Evolutionary conservation across 768 basidiomycete species (phyloP).

Genomic region (Macrolepiota albuminosa): DNA sequence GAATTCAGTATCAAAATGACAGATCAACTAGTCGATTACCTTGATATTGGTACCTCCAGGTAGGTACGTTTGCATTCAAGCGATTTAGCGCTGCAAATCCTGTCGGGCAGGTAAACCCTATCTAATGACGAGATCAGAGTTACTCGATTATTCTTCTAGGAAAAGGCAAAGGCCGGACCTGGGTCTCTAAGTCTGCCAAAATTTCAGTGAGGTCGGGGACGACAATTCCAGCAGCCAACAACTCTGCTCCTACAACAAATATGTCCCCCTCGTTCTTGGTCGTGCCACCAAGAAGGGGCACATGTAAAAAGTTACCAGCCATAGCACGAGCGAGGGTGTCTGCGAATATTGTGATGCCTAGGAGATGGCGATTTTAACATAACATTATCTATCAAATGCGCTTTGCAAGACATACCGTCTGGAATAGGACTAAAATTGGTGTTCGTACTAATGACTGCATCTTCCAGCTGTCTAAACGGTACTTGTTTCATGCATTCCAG

Average conservation of each 20-base stretch:
- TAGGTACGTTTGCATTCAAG: constrained; percentile 19
- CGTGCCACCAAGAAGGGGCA: constrained; percentile 22
- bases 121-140: not conserved
- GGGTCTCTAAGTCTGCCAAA: constrained; percentile 24
- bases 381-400: not conserved
- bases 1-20: not conserved
- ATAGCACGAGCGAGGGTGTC: constrained; percentile 19
- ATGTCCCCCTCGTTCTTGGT: constrained; percentile 31
- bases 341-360: constrained; percentile 29
- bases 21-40: constrained; percentile 15
- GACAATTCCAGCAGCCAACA: constrained; percentile 21
- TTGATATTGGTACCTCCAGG: constrained; percentile 19
- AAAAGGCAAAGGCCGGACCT: constrained; percentile 16
- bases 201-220: constrained; percentile 26
- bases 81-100: constrained; percentile 23
- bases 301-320: constrained; percentile 17
- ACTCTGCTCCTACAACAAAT: constrained; percentile 24
- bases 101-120: constrained; percentile 27
- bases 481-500: constrained; percentile 32
- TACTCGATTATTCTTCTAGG: not conserved
- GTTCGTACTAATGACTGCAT: constrained; percentile 26
- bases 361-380: not conserved
- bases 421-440: constrained; percentile 22
- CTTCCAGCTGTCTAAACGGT: constrained; percentile 24
- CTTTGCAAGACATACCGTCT: constrained; percentile 24